These are phyloP conservation scores for Apiospora aurea DNA, from an alignment of 2,329 filamentous ascomycete genomes.

Conservation along the genomic window DNA sequence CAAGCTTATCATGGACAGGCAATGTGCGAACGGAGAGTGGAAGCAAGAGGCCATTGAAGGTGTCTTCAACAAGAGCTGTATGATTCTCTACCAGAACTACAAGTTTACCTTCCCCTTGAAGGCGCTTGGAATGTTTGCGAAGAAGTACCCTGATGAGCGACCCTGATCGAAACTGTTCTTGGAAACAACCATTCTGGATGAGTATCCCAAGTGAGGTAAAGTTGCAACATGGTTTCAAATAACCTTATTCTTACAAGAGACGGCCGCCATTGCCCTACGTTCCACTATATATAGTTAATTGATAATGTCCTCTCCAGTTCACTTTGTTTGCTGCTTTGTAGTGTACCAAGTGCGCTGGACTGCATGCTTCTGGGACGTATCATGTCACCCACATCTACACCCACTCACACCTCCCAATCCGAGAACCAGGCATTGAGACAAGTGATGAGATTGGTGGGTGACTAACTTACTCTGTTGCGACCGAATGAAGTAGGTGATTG, in stretches of 20 bases:
- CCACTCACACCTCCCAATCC: too few relatives aligned
- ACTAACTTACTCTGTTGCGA: too few relatives aligned
- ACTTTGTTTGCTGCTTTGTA: background rate
- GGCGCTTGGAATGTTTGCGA: conserved; percentile 88
- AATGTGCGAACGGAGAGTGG: conserved; percentile 93
- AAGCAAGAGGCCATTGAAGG: conserved; percentile 94
- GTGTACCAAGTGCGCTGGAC: background rate
- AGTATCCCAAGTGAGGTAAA: background rate
- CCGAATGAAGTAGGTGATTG: too few relatives aligned
- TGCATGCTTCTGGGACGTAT: too few relatives aligned
- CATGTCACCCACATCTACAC: too few relatives aligned
- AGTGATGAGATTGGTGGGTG: too few relatives aligned
- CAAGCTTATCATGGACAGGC: conserved; percentile 81
- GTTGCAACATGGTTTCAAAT: background rate
- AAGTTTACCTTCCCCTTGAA: conserved; percentile 97
- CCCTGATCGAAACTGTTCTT: conserved; percentile 45
- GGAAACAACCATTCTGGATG: background rate
- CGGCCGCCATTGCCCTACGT: background rate
- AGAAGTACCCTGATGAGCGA: conserved; percentile 70
- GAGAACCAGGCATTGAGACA: too few relatives aligned
- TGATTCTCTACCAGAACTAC: conserved; percentile 99
- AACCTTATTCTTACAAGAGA: background rate
- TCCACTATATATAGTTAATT: background rate
- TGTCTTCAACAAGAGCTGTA: conserved; percentile 98
- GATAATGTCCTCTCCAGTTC: background rate